Conservation (phyloP, 2,329 filamentous ascomycete species). For the Chaetothyriales sp. region DNA sequence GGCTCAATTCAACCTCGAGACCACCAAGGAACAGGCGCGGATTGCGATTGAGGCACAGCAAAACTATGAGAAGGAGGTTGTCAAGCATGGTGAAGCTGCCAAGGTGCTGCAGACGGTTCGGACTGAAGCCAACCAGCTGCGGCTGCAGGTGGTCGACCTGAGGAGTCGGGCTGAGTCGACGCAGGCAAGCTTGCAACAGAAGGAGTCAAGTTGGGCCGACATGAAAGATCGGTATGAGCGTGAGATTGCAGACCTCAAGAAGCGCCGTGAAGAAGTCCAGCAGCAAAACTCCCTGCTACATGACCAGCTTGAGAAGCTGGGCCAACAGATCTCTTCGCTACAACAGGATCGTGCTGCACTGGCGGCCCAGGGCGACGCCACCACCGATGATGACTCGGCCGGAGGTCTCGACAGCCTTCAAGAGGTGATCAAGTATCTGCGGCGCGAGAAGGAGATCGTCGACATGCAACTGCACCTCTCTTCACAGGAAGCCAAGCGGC, state of each 20-base stretch:
- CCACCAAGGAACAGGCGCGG: conserved; percentile 82
- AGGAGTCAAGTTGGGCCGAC: conserved; percentile 77
- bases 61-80: conserved; percentile 84
- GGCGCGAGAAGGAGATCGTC: conserved; percentile 92
- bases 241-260: conserved; percentile 66
- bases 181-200: conserved; percentile 63
- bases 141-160: conserved; percentile 60
- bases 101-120: conserved; percentile 69
- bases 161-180: conserved; percentile 76
- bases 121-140: conserved; percentile 66
- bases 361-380: conserved; percentile 39
- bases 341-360: conserved; percentile 57
- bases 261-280: conserved; percentile 68
- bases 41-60: conserved; percentile 89
- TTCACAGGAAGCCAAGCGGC: conserved; percentile 69
- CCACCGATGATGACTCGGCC: conserved; percentile 39
- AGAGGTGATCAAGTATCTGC: conserved; percentile 80
- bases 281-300: conserved; percentile 86
- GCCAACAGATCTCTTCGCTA: conserved; percentile 61
- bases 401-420: conserved; percentile 59
- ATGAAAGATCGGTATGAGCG: conserved; percentile 66
- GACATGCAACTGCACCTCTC: conserved; percentile 93
- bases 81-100: conserved; percentile 92
- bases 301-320: conserved; percentile 73
- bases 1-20: conserved; percentile 74